Evolutionary conservation across 148 eudicot genomes (phyloP), one percentile per base, ranked within the genome.

Genomic region (Bassia scoparia): DNA sequence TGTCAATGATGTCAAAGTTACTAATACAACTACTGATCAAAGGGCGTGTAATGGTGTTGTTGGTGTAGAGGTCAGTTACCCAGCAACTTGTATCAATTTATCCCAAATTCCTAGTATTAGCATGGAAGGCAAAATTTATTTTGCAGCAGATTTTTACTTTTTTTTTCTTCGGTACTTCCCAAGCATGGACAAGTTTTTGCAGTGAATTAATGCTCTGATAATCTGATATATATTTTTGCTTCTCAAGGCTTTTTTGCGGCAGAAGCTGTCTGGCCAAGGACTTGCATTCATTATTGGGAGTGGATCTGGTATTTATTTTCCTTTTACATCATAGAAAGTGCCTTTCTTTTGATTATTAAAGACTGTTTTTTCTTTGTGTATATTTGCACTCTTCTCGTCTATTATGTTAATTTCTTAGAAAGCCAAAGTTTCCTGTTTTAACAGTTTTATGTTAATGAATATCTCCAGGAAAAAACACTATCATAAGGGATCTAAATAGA

Each of bases 211-310:
- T 56, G 35, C 20, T 63, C 53, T 35, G 11, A n/a, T n/a, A n/a
- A n/a, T n/a, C n/a, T n/a, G n/a, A 29, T 73, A 23, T 37, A 68
- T 81, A 72, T 68, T 77, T 69, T 34, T 83, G 61, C 71, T 48
- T 50, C 61, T 84, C 70, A 73, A 94, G 97, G 87, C 88, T 68
- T 84, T 91, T 75, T 83, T 94, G 83, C 90, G 98, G 84, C 98
- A 94, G 77, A 94, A 89, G 83, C 79, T 94, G 78, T 89, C 97
- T 54, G 98, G 98, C 14, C 95, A 85, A 74, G 98, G 98, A 77
- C 97, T 94, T 68, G 98, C 98, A 52, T 94, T 91, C 83, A 82
- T 94, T 24, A 83, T 87, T 76, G 98, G 91, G 35, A 92, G 98
- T 86, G 98, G 98, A 81, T 89, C 98, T 77, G 98, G 98, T 94